phyloP scores from a whole-genome alignment of 176 grass and related monocot genomes.

The Avena insularis region DNA sequence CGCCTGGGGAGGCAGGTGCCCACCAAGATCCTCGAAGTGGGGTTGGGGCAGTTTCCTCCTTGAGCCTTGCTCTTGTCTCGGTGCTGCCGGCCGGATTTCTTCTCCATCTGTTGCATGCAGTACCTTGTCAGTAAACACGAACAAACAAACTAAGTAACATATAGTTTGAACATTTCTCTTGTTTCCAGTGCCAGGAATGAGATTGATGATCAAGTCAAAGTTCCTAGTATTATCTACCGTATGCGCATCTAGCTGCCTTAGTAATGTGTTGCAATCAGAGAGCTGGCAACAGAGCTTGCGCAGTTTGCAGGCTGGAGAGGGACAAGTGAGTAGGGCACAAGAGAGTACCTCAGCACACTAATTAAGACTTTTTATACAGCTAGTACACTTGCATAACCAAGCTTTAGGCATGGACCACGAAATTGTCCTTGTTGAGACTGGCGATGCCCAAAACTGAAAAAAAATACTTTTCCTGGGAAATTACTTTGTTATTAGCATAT shows the following conservation, averaged over 20 bases:
- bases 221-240: neutral
- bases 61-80: conserved; percentile 3
- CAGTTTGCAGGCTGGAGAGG: conserved; percentile 17
- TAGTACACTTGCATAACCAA: neutral
- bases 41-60: conserved; percentile 38
- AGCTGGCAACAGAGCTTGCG: conserved; percentile 26
- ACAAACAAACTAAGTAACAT: neutral
- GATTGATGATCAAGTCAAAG: neutral
- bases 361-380: neutral
- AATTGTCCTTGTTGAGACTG: neutral
- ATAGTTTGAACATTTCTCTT: neutral
- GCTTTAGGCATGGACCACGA: neutral
- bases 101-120: conserved; percentile 29
- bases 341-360: neutral
- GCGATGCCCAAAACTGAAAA: neutral
- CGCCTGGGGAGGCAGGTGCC: neutral
- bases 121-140: conserved; percentile 25
- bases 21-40: neutral
- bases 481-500: neutral
- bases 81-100: conserved; percentile 5
- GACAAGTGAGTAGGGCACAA: neutral
- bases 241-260: neutral
- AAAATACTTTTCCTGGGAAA: neutral
- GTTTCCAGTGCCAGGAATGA: neutral
- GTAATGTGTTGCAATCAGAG: conserved; percentile 24